Evolutionary conservation across 2,329 filamentous ascomycete species (phyloP).

Genomic region (Diaporthe citri): DNA sequence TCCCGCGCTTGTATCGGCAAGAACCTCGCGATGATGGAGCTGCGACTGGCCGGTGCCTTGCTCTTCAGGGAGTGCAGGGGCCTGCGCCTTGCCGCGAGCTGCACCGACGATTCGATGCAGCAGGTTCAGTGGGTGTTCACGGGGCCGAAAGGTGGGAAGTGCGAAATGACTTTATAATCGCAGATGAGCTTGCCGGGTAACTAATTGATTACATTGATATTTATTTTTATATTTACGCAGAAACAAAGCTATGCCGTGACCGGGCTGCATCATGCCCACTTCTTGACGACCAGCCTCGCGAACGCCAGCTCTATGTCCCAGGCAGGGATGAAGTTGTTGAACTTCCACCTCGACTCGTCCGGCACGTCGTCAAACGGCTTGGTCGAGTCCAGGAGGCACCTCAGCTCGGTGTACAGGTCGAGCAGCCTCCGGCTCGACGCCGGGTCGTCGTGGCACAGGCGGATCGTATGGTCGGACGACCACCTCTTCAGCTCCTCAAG

Average conservation of each 20-base stretch:
- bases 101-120: slow-evolving; percentile 42
- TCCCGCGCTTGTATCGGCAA: slow-evolving; percentile 65
- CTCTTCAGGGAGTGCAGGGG: slow-evolving; percentile 55
- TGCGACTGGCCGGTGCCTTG: slow-evolving; percentile 58
- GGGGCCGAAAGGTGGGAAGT: slow-evolving; percentile 38
- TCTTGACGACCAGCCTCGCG: slow-evolving; percentile 19
- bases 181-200: neutral
- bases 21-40: slow-evolving; percentile 64
- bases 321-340: slow-evolving; percentile 10
- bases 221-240: neutral
- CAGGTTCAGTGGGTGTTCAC: slow-evolving; percentile 39
- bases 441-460: slow-evolving; percentile 7
- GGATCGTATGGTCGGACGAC: neutral
- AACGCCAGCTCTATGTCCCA: slow-evolving; percentile 22
- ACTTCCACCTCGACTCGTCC: slow-evolving; percentile 22
- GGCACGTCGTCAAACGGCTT: slow-evolving; percentile 15
- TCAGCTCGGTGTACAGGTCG: slow-evolving; percentile 15
- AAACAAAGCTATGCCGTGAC: neutral
- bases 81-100: slow-evolving; percentile 30
- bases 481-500: slow-evolving; percentile 11
- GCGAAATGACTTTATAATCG: slow-evolving; percentile 38
- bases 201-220: neutral
- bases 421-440: slow-evolving; percentile 11
- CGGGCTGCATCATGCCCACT: neutral
- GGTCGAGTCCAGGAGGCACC: slow-evolving; percentile 18